A percentile compares a stretch with the other conserved stretches of the same genome.
phyloP scores from a whole-genome alignment of 352 stramenopile genomes.

The Globisporangium nunn region DNA sequence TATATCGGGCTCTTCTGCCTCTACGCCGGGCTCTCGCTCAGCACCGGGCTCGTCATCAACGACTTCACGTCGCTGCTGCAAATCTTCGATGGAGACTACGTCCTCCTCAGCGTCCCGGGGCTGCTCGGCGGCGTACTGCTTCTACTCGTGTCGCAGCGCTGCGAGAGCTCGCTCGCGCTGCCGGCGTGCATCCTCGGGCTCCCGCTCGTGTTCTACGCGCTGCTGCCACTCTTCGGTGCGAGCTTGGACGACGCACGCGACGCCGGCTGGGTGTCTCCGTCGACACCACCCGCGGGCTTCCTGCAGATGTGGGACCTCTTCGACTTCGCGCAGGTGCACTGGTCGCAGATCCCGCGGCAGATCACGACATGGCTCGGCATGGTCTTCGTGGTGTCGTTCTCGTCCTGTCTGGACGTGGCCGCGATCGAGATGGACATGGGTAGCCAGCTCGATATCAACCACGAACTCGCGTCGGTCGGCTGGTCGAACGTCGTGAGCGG shows the following conservation, averaged over 20 bases:
- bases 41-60: slow-evolving; percentile 89
- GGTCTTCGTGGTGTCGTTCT: slow-evolving; percentile 97
- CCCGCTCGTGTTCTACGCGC: slow-evolving; percentile 87
- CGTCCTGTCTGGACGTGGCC: slow-evolving; percentile 94
- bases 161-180: slow-evolving; percentile 66
- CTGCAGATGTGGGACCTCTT: slow-evolving; percentile 85
- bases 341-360: slow-evolving; percentile 84
- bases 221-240: slow-evolving; percentile 65
- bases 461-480: slow-evolving; percentile 91
- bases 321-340: slow-evolving; percentile 89
- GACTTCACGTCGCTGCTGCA: slow-evolving; percentile 74
- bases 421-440: slow-evolving; percentile 97
- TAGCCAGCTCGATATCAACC: slow-evolving; percentile 91
- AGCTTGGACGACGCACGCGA: slow-evolving; percentile 89
- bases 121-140: slow-evolving; percentile 78
- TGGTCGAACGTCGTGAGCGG: slow-evolving; percentile 95
- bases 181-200: slow-evolving; percentile 84
- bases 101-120: slow-evolving; percentile 84
- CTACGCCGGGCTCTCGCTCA: slow-evolving; percentile 88
- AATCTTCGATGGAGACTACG: slow-evolving; percentile 49
- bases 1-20: slow-evolving; percentile 97
- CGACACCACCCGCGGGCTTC: slow-evolving; percentile 51
- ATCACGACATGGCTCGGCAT: slow-evolving; percentile 91
- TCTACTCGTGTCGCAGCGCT: slow-evolving; percentile 77
- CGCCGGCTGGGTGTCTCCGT: slow-evolving; percentile 87